Evolutionary conservation across 192 early-diverging fungal genomes (phyloP).

Genomic region (Chytriomyces sp.): DNA sequence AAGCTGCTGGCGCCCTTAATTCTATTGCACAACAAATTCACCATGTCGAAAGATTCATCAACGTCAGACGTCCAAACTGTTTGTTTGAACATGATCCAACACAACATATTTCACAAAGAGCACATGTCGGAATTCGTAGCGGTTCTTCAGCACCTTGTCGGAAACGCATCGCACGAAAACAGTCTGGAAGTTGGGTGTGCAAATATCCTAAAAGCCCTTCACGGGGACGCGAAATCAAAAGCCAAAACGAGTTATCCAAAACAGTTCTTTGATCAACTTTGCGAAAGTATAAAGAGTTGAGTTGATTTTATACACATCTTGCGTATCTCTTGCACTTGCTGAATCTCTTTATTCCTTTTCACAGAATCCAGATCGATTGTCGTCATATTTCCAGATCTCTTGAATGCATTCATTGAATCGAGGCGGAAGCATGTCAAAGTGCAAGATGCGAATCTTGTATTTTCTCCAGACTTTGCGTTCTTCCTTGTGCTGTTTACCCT

Average conservation of each 20-base stretch:
- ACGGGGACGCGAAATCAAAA: neutral
- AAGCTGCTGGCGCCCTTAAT: too few species aligned
- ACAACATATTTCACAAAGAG: conserved; percentile 18
- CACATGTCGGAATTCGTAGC: conserved; percentile 11
- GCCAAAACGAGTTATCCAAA: conserved; percentile 12
- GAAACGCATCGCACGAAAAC: neutral
- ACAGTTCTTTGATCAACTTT: conserved; percentile 12
- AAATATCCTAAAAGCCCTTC: neutral
- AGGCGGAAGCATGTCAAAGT: neutral
- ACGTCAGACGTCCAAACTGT: too few species aligned
- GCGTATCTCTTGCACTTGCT: neutral
- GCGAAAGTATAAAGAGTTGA: conserved; percentile 4
- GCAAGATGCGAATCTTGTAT: conserved; percentile 19
- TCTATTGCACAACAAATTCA: too few species aligned
- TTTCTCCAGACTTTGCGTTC: conserved; percentile 2
- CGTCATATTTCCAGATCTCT: neutral
- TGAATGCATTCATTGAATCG: conserved; percentile 7
- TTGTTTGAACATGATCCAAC: too few species aligned
- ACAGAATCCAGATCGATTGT: conserved; percentile 4
- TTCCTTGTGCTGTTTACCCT: neutral
- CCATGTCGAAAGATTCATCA: too few species aligned
- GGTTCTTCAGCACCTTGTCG: neutral
- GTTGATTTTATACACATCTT: neutral
- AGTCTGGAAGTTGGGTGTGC: neutral
- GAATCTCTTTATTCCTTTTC: neutral